Conservation (phyloP, 1,139 yeast species). For the Schwanniomyces etchellsii region DNA sequence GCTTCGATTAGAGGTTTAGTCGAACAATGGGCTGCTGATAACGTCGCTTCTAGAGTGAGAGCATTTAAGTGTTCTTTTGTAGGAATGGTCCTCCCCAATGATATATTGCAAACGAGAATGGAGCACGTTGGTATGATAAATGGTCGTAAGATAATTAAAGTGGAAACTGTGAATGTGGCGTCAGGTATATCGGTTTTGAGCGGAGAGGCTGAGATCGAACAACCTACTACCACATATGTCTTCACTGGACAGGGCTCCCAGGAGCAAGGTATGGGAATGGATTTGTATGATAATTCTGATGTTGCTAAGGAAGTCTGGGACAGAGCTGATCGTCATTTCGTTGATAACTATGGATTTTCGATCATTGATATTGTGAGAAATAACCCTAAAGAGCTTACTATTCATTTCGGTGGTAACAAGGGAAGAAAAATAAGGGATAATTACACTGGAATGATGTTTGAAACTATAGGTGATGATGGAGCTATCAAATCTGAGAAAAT, state of each 20-base stretch:
- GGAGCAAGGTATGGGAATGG: slow-evolving; percentile 99
- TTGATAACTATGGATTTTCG: slow-evolving; percentile 93
- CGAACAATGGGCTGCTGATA: slow-evolving; percentile 98
- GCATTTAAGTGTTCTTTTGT: slow-evolving; percentile 89
- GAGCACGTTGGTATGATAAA: slow-evolving; percentile 98
- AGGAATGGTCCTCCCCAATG: slow-evolving; percentile 97
- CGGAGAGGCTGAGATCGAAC: slow-evolving; percentile 98
- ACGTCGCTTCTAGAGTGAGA: slow-evolving; percentile 91
- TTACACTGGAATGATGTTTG: slow-evolving; percentile 96
- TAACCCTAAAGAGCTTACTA: slow-evolving; percentile 92
- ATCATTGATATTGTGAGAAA: slow-evolving; percentile 91
- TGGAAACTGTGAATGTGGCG: slow-evolving; percentile 80
- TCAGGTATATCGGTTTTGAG: slow-evolving; percentile 69
- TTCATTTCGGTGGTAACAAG: slow-evolving; percentile 96
- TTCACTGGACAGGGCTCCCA: slow-evolving; percentile 99
- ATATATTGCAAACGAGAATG: slow-evolving; percentile 76
- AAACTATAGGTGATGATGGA: slow-evolving; percentile 84
- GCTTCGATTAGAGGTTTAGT: slow-evolving; percentile 93
- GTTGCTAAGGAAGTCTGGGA: slow-evolving; percentile 98
- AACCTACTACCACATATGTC: slow-evolving; percentile 92
- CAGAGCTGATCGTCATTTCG: slow-evolving; percentile 90
- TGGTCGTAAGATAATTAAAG: slow-evolving; percentile 95
- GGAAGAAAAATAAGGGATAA: slow-evolving; percentile 94
- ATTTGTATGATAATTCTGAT: slow-evolving; percentile 80
- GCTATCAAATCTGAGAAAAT: slow-evolving; percentile 86